Percentiles rank a stretch among this genome's conserved stretches.
These are phyloP conservation scores for Beauveria sp. DNA, from an alignment of 2,329 filamentous ascomycete genomes.

Conservation along the genomic window DNA sequence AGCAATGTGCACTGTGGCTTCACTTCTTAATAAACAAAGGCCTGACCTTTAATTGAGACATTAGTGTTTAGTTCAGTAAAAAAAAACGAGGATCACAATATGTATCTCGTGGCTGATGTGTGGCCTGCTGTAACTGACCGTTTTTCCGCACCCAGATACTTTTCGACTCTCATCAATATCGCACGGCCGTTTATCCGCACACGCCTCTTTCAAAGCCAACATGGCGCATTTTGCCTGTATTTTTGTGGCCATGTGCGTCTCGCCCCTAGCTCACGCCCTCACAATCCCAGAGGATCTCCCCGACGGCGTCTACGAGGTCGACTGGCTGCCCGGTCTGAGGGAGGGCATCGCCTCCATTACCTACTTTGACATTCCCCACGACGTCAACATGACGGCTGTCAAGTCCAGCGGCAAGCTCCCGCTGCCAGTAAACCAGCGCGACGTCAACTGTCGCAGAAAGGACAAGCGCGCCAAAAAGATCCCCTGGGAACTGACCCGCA, in stretches of 20 bases:
- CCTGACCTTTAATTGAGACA: too few species aligned
- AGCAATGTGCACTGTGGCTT: too few species aligned
- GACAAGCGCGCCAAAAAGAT: neutral
- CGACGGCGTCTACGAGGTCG: constrained; percentile 4
- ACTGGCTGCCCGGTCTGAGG: neutral
- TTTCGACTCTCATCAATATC: neutral
- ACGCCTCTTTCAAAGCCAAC: neutral
- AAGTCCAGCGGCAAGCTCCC: neutral
- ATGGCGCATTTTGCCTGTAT: neutral
- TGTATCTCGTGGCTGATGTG: too few species aligned
- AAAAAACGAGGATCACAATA: too few species aligned
- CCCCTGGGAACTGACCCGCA: neutral
- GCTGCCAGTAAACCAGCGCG: neutral
- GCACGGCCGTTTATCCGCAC: too few species aligned
- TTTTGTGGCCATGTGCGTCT: neutral
- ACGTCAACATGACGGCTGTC: neutral
- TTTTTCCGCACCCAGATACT: too few species aligned
- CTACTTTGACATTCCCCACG: neutral
- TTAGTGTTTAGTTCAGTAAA: too few species aligned
- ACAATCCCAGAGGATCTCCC: neutral
- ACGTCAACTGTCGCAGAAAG: neutral
- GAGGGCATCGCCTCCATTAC: neutral
- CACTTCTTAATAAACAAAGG: too few species aligned
- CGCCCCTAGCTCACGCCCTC: neutral
- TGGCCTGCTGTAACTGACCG: too few species aligned